Conservation (phyloP, 106 monocot genomes). For the Vanilla planifolia region DNA sequence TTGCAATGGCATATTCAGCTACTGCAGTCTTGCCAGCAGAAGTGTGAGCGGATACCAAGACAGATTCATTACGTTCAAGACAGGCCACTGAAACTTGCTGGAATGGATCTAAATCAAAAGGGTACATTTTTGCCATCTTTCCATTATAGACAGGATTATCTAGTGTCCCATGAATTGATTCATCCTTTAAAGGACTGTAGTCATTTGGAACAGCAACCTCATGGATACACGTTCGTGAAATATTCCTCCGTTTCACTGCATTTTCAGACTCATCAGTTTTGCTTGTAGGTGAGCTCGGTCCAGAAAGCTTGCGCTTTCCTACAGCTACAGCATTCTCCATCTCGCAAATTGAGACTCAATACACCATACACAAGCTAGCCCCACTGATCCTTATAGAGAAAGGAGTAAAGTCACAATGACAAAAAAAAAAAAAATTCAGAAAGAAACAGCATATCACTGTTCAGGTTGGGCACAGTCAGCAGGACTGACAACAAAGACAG, state of each 20-base stretch:
- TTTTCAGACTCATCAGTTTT: not conserved
- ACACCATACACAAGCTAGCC: not conserved
- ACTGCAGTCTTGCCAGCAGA: conserved; percentile 96
- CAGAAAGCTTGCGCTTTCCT: conserved; percentile 30
- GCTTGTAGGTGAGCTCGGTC: not conserved
- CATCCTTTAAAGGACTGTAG: conserved; percentile 46
- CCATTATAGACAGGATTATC: conserved; percentile 60
- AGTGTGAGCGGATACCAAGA: conserved; percentile 94
- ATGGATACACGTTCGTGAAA: conserved; percentile 87
- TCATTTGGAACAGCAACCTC: conserved; percentile 85
- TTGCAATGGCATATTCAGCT: conserved; percentile 95
- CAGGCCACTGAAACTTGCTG: conserved; percentile 87
- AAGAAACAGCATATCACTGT: not conserved
- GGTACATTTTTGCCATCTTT: conserved; percentile 78
- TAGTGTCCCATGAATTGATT: conserved; percentile 62
- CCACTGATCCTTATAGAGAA: not conserved
- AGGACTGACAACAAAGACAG: no score
- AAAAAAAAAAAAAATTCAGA: not conserved
- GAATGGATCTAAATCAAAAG: conserved; percentile 89
- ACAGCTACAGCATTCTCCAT: conserved; percentile 21
- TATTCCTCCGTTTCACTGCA: conserved; percentile 27
- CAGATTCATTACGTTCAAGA: conserved; percentile 84
- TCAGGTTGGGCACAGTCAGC: no score
- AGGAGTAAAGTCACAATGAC: not conserved
- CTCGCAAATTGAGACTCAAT: not conserved